A percentile compares a stretch with the other conserved stretches of the same genome.
Evolutionary conservation across 768 basidiomycete genomes (phyloP).

Genomic region (Leccinum imitatum): DNA sequence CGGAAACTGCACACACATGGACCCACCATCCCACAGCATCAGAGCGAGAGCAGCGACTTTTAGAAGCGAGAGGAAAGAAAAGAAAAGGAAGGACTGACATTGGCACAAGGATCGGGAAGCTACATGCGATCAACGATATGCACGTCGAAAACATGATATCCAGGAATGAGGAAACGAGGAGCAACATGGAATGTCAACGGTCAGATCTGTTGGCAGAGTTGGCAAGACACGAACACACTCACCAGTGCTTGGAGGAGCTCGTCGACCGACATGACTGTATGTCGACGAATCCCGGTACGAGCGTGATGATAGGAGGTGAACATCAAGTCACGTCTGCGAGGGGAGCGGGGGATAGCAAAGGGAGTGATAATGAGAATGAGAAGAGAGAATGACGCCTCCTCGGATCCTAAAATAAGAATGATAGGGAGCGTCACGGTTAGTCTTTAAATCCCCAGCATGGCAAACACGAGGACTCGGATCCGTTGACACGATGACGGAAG

Average conservation of each 20-base stretch:
- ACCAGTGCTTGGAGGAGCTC: constrained; percentile 14
- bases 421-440: not conserved
- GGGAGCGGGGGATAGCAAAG: not conserved
- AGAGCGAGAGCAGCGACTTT: not conserved
- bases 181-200: not conserved
- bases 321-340: constrained; percentile 8
- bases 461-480: not conserved
- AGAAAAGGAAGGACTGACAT: constrained; percentile 7
- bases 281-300: constrained; percentile 2
- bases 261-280: constrained; percentile 14
- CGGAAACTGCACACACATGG: constrained; percentile 7
- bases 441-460: not conserved
- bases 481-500: not conserved
- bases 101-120: constrained; percentile 16
- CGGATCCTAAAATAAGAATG: not conserved
- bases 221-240: not conserved
- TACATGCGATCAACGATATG: not conserved
- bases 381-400: not conserved
- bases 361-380: not conserved
- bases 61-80: not conserved
- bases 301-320: constrained; percentile 1
- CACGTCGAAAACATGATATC: not conserved
- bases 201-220: not conserved
- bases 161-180: not conserved
- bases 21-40: not conserved